Evolutionary conservation across 1,284 basidiomycete species (phyloP).

Genomic region (Ganoderma lucidum): DNA sequence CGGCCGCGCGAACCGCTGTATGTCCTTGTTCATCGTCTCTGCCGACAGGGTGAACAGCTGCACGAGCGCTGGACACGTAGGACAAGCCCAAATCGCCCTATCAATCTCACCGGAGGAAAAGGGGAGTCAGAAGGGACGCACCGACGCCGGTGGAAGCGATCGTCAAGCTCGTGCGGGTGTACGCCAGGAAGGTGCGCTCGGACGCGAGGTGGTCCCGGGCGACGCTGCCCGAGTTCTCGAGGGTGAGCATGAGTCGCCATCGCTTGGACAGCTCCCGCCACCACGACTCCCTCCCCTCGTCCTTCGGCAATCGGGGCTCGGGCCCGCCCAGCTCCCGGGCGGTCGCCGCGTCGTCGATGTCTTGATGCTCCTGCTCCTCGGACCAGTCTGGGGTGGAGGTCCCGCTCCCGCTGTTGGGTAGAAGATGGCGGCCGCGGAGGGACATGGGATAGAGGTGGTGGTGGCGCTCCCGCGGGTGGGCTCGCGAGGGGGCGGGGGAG

Average conservation of each 20-base stretch:
- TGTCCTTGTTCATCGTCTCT: slow-evolving; percentile 35
- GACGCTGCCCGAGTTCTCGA: slow-evolving; percentile 66
- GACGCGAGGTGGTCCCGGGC: slow-evolving; percentile 68
- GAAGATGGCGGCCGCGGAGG: not conserved
- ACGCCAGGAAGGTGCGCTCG: slow-evolving; percentile 66
- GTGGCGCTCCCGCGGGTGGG: not conserved
- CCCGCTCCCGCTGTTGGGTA: not conserved
- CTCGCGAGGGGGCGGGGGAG: slow-evolving; percentile 14
- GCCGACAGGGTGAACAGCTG: slow-evolving; percentile 61
- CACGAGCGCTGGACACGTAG: slow-evolving; percentile 51
- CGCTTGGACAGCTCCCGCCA: slow-evolving; percentile 32
- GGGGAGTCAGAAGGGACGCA: slow-evolving; percentile 28
- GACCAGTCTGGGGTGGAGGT: not conserved
- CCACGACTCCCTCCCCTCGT: slow-evolving; percentile 15
- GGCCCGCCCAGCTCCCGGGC: not conserved
- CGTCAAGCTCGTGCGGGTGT: slow-evolving; percentile 63
- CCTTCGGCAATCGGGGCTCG: not conserved
- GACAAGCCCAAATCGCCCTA: not conserved
- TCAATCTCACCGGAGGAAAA: not conserved
- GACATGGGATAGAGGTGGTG: not conserved
- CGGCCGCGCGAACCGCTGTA: slow-evolving; percentile 57
- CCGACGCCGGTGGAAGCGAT: slow-evolving; percentile 60
- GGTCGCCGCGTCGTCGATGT: not conserved
- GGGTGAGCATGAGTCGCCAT: slow-evolving; percentile 44
- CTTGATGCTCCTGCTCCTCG: not conserved